Percentiles rank a stretch among this genome's conserved stretches.
Conservation (phyloP, 805 yeast genomes). For the Zygosaccharomyces bailii region DNA sequence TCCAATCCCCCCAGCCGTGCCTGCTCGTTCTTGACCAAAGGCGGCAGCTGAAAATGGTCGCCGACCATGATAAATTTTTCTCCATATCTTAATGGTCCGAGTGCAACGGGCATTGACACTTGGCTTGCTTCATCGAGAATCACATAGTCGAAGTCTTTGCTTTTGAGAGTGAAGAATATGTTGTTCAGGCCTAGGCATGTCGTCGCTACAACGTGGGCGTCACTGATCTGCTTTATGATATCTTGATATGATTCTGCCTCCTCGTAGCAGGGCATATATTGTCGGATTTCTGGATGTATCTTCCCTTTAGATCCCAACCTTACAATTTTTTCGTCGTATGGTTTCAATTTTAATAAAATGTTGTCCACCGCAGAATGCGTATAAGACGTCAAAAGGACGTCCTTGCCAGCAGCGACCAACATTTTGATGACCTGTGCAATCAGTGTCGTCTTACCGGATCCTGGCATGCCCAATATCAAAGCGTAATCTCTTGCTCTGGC, state of each 20-base stretch:
- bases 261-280: slow-evolving; percentile 47
- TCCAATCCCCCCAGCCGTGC: slow-evolving; percentile 61
- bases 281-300: slow-evolving; percentile 59
- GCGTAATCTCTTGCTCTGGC: slow-evolving; percentile 69
- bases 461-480: slow-evolving; percentile 94
- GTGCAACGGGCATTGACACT: slow-evolving; percentile 82
- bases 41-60: slow-evolving; percentile 91
- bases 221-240: slow-evolving; percentile 45
- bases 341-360: slow-evolving; percentile 67
- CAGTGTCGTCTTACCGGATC: slow-evolving; percentile 93
- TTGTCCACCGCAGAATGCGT: slow-evolving; percentile 98
- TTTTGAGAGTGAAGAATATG: slow-evolving; percentile 28
- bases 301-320: slow-evolving; percentile 61
- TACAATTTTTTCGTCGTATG: slow-evolving; percentile 48
- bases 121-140: slow-evolving; percentile 97
- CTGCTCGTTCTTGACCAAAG: slow-evolving; percentile 65
- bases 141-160: slow-evolving; percentile 78
- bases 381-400: slow-evolving; percentile 76
- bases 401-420: slow-evolving; percentile 54
- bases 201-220: slow-evolving; percentile 76
- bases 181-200: slow-evolving; percentile 72
- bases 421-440: slow-evolving; percentile 70
- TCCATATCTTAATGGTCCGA: slow-evolving; percentile 81
- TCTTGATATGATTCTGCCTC: slow-evolving; percentile 43
- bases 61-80: slow-evolving; percentile 90